Percentiles rank a stretch among this genome's conserved stretches.
phyloP scores from a whole-genome alignment of 495 filamentous ascomycete genomes.

The Aspergillus nidulans region DNA sequence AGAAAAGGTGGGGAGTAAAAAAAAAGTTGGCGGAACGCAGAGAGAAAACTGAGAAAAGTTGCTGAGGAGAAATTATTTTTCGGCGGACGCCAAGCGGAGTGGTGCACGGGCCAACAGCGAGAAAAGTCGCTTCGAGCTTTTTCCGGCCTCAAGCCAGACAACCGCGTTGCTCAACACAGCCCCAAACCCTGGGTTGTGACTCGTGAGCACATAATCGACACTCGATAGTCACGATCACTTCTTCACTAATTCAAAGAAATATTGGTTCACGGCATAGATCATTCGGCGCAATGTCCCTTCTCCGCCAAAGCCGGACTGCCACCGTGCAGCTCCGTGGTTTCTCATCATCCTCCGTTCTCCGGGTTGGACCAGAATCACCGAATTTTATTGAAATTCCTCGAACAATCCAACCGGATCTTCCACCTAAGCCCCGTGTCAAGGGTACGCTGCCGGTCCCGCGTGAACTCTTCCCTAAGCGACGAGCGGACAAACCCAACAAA shows the following conservation, averaged over 20 bases:
- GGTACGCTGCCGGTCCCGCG: constrained; percentile 69
- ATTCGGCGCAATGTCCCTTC: constrained; percentile 33
- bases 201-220: constrained; percentile 7
- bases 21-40: constrained; percentile 35
- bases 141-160: constrained; percentile 21
- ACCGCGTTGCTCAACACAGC: constrained; percentile 15
- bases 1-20: constrained; percentile 27
- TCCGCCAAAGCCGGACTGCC: constrained; percentile 38
- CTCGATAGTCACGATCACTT: background rate
- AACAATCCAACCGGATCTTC: constrained; percentile 42
- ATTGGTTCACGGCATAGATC: background rate
- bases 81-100: constrained; percentile 31
- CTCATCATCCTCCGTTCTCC: constrained; percentile 33
- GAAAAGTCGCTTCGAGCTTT: constrained; percentile 45
- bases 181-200: background rate
- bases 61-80: constrained; percentile 32
- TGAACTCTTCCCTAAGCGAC: constrained; percentile 53
- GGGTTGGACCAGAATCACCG: constrained; percentile 62
- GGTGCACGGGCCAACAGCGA: constrained; percentile 38
- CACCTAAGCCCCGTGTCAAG: constrained; percentile 51
- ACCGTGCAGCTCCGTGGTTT: constrained; percentile 44
- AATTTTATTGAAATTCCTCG: constrained; percentile 67
- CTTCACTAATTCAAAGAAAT: background rate
- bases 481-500: constrained; percentile 47
- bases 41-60: constrained; percentile 27